Base-by-base conservation (phyloP, 75 land plant genomes). In the Isoetes taiwanensis region DNA sequence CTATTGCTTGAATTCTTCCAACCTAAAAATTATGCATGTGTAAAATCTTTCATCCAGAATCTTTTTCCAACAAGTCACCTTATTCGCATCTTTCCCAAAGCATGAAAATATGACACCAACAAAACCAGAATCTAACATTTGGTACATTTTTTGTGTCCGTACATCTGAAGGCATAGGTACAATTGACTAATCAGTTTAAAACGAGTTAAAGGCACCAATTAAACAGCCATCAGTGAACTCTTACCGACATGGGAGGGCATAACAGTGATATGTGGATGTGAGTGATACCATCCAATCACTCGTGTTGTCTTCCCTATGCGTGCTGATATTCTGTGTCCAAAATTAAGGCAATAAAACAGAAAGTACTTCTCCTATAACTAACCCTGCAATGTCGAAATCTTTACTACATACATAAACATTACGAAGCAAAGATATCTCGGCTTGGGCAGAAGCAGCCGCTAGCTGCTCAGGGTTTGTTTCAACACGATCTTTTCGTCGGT, bases 251-350 rank as follows among this genome's bases (percentile, higher is more conserved):
- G 97, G 43, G 97, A 90, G 27, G 97, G 97, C 54, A 86, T 79
- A 43, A 90, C 93, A 30, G 97, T 90, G 52, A 86, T 86, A 58
- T 90, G 97, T 26, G 97, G 97, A 73, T 90, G 94, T 32, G 97
- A 90, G 52, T 90, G 97, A 58, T 90, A 90, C 97, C 97, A 90
- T 3, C 97, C 97, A 61, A 90, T 90, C 42, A 90, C 97, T 58
- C 97, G 71, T 3, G 97, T 90, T 16, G 79, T 83, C 43, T 58
- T 76, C 19, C 97, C 94, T 9, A 75, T 83, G 30, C 56, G 54
- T 1, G 30, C 54, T 6, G 94, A 72, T 80, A 90, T 78, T 70
- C 66, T 77, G 93, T 86, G 69, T 57, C 57, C 34, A 37, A 27
- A 4, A 57, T 68, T 85, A 56, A 84, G 78, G 77, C 8, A 30